Evolutionary conservation across 768 basidiomycete genomes (phyloP), one percentile per base, ranked within the genome.

Genomic region (Kwoniella sp.): DNA sequence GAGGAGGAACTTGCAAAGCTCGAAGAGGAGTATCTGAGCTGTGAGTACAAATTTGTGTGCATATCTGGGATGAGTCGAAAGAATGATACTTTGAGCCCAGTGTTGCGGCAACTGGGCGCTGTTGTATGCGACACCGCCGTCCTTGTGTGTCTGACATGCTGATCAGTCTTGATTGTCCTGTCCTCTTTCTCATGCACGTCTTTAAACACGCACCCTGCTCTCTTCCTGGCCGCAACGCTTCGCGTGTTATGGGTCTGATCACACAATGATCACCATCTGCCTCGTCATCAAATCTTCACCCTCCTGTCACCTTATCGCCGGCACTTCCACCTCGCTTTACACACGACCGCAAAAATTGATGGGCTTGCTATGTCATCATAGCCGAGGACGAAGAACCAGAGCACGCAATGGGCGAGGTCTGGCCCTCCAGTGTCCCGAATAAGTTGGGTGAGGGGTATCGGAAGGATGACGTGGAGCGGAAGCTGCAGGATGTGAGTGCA

Each of bases 391-490:
- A 74, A 30, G 66, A 70, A 25, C 51, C 61, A 28, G 69, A 68
- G 26, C 25, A 45, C 50, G 65, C 31, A 26, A 76, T 73, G 71
- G 53, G 47, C 29, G 73, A 74, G 34, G 60, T 60, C 3, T 76
- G 75, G 75, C 69, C 73, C 2, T 71, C 73, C 15, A 50, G 59
- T n/a, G 69, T 66, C 25, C 69, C 69, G 1, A 74, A 76, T 41
- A 67, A 71, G 25, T 57, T 76, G 29, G 73, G 65, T 12, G 68
- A 72, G 28, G 47, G 66, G 15, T 70, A 53, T 55, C 47, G 12
- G 15, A 64, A 58, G 37, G 61, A 64, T 47, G 63, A 52, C 26
- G 58, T 54, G 26, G 41, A 37, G 22, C 51, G 45, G 52, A 37
- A 41, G 52, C 37, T 65, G 20, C 54, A 65, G 25, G 63, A 65